A percentile compares a stretch with the other conserved stretches of the same genome.
Conservation (phyloP, 495 filamentous ascomycete genomes). For the Xylaria nigripes region DNA sequence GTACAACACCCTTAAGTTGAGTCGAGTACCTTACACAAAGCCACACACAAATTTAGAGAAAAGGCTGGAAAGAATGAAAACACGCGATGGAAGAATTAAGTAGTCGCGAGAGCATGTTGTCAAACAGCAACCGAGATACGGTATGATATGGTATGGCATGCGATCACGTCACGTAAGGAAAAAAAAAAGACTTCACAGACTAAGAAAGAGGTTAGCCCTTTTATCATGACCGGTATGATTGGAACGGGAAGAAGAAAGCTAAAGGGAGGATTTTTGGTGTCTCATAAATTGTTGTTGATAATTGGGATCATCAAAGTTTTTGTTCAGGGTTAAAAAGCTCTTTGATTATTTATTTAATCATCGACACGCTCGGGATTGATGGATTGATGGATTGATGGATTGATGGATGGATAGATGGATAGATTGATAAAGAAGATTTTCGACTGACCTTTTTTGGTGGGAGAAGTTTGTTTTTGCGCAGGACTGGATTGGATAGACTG, state of each 20-base stretch:
- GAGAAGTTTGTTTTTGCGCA: constrained; percentile 3
- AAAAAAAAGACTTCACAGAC: constrained; percentile 26
- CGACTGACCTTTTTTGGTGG: constrained; percentile 38
- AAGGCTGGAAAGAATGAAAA: too few species aligned
- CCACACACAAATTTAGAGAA: too few species aligned
- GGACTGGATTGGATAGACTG: constrained; percentile 1
- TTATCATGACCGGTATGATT: constrained; percentile 19
- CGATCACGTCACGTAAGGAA: too few species aligned
- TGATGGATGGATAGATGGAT: constrained; percentile 4
- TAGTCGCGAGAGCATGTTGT: too few species aligned
- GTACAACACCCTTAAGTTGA: too few species aligned
- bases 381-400: constrained; percentile 6
- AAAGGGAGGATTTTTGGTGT: constrained; percentile 27
- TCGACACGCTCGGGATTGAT: constrained; percentile 34
- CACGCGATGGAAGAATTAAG: too few species aligned
- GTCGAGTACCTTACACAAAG: too few species aligned
- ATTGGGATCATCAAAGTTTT: constrained; percentile 36
- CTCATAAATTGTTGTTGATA: constrained; percentile 45
- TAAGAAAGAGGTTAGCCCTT: too few species aligned
- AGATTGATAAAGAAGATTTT: constrained; percentile 10
- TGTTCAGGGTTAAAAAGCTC: constrained; percentile 53
- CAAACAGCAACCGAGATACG: too few species aligned
- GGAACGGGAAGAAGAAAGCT: constrained; percentile 4
- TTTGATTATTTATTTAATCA: constrained; percentile 45
- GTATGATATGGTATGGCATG: too few species aligned